phyloP scores from a whole-genome alignment of 2,329 filamentous ascomycete species.

The Aspergillus vadensis region DNA sequence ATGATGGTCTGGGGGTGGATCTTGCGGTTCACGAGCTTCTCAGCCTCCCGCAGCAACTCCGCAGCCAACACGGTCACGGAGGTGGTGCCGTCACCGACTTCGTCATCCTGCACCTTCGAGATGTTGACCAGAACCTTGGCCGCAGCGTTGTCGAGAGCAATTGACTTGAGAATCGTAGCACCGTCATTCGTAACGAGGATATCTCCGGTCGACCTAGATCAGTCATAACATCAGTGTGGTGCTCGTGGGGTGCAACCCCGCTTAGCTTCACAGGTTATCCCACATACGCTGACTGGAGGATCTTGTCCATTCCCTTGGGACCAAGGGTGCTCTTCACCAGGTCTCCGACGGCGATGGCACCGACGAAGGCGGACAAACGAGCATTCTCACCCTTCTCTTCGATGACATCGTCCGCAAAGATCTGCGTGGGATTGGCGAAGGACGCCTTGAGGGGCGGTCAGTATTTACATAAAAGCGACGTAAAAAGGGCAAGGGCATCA shows the following conservation, averaged over 20 bases:
- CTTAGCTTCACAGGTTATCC: constrained; percentile 12
- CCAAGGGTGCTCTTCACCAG: constrained; percentile 96
- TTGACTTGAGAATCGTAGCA: constrained; percentile 96
- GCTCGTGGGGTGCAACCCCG: constrained; percentile 19
- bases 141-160: constrained; percentile 96
- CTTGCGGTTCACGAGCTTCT: constrained; percentile 96
- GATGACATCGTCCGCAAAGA: constrained; percentile 94
- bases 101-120: constrained; percentile 98
- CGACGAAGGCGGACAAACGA: constrained; percentile 95
- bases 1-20: constrained; percentile 99
- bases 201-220: constrained; percentile 78
- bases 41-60: constrained; percentile 91
- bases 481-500: not conserved
- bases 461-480: constrained; percentile 14
- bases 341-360: constrained; percentile 95
- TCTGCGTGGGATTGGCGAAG: constrained; percentile 80
- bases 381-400: constrained; percentile 99
- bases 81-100: constrained; percentile 96
- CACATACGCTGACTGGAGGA: constrained; percentile 87
- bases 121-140: constrained; percentile 99
- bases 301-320: constrained; percentile 99
- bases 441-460: constrained; percentile 33
- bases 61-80: constrained; percentile 96
- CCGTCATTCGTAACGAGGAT: constrained; percentile 99
- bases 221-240: constrained; percentile 15